These are phyloP conservation scores for Pterulicium gracile DNA, from an alignment of 1,284 basidiomycete genomes.

Conservation along the genomic window DNA sequence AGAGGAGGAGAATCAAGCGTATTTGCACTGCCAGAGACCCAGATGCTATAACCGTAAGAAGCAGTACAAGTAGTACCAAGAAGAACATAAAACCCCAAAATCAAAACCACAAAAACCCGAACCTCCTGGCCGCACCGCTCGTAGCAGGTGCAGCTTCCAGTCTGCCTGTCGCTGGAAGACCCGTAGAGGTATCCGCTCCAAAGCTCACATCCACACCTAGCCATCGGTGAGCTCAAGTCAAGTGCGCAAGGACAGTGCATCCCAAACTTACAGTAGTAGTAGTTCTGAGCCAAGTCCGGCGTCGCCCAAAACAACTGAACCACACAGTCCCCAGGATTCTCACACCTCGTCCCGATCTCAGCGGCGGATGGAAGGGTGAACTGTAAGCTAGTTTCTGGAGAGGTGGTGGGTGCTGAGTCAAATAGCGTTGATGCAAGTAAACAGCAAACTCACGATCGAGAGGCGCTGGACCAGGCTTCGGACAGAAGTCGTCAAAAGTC, in stretches of 20 bases:
- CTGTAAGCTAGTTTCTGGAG: background rate
- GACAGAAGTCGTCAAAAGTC: slow-evolving; percentile 8
- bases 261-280: slow-evolving; percentile 1
- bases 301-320: slow-evolving; percentile 3
- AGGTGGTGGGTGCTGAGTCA: background rate
- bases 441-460: slow-evolving; percentile 3
- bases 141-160: background rate
- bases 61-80: background rate
- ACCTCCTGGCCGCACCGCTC: background rate
- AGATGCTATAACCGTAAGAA: too few species aligned
- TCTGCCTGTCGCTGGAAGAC: background rate
- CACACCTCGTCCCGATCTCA: background rate
- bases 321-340: slow-evolving; percentile 1
- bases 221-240: background rate
- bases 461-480: background rate
- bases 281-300: background rate
- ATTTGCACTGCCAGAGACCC: too few species aligned
- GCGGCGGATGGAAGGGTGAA: background rate
- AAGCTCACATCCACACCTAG: background rate
- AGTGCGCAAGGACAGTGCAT: background rate
- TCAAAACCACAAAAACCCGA: background rate
- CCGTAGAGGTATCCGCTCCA: background rate
- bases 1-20: too few species aligned
- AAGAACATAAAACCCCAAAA: background rate
- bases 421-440: background rate